A percentile compares a stretch with the other conserved stretches of the same genome.
Evolutionary conservation across 2,329 filamentous ascomycete species (phyloP).

Genomic region (Emmonsiellopsis sp.): DNA sequence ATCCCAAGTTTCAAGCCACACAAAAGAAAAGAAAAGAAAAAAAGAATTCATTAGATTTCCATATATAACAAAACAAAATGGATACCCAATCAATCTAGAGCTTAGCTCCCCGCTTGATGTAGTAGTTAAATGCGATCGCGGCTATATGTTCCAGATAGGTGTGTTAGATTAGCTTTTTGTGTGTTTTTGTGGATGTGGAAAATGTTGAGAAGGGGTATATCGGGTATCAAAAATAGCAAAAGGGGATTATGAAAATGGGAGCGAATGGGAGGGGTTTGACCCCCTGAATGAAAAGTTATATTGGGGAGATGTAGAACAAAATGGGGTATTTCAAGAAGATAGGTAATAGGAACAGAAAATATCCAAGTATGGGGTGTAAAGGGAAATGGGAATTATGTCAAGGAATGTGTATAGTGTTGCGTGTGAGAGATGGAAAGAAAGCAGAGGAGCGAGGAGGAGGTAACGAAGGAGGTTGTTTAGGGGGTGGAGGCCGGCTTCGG

Average conservation of each 20-base stretch:
- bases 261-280: no score
- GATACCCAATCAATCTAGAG: constrained; percentile 13
- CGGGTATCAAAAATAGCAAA: no score
- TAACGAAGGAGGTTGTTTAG: constrained; percentile 2
- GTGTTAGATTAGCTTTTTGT: no score
- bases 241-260: no score
- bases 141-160: constrained; percentile 2
- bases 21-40: not conserved
- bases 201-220: no score
- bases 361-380: not conserved
- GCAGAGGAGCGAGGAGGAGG: constrained; percentile 1
- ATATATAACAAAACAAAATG: no score
- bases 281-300: no score
- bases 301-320: no score
- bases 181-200: no score
- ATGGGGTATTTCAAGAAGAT: constrained; percentile 18
- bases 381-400: constrained; percentile 3
- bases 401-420: not conserved
- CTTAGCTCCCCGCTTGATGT: constrained; percentile 26
- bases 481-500: not conserved
- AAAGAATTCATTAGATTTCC: not conserved
- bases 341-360: constrained; percentile 15
- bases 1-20: not conserved
- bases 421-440: constrained; percentile 1
- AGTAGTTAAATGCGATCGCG: constrained; percentile 17